Evolutionary conservation across 306 rosid species (phyloP), one percentile per base, ranked within the genome.

Genomic region (Corylus avellana): DNA sequence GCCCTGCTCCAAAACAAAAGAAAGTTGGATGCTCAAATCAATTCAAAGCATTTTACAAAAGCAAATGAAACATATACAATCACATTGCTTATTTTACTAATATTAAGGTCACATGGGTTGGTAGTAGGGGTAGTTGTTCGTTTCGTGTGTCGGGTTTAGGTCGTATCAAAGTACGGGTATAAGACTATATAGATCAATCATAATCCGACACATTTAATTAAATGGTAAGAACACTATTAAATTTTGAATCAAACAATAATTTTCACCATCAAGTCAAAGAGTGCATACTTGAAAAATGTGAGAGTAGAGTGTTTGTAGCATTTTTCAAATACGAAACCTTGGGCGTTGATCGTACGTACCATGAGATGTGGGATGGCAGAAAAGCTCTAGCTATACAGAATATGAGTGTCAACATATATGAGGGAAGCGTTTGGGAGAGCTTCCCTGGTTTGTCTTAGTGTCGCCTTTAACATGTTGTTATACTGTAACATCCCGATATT

Each of bases 301-400:
- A 22, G 25, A 22, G 25, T 22, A 22, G 25, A 22, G 25, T 22
- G 25, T 22, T 22, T 22, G 25, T 22, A 22, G 25, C 25, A 22
- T 22, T 22, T 32, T 3, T 32, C 35, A 32, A 32, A 32, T 32
- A 32, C 3, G 2, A 8, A 72, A 73, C 13, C 51, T 13, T 32
- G 35, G 57, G 56, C 46, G 2, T 66, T 67, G 17, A 53, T 14
- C 39, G 61, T 83, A 91, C 39, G 61, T 83, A 91, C 95, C 98
- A 75, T 92, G 85, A 74, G 82, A 71, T 37, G 82, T 78, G 62
- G 92, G 94, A 54, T 81, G 89, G 8, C 50, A 88, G 78, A 89
- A 92, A 82, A 95, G 97, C 44, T 91, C 85, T 10, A 90, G 81
- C 42, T 92, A 47, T 42, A 84, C 76, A 74, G 95, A 86, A 70